Conservation (phyloP, 768 basidiomycete species). For the Austroboletus festivus region DNA sequence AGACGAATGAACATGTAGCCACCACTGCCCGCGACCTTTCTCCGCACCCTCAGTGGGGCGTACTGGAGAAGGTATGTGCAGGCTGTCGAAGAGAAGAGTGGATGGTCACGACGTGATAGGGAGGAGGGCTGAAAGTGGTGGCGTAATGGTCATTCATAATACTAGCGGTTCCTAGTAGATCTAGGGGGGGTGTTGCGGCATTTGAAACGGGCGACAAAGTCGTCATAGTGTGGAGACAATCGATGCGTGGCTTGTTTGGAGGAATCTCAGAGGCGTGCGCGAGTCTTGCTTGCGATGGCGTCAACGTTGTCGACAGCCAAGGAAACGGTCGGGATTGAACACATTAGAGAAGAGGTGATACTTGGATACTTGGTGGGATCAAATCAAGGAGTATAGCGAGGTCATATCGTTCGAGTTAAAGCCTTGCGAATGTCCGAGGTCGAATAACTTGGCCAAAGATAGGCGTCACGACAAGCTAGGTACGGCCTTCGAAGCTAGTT, state of each 20-base stretch:
- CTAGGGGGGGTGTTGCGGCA: not conserved
- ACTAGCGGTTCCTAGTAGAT: not conserved
- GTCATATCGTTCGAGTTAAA: not conserved
- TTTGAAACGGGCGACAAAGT: not conserved
- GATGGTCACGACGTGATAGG: not conserved
- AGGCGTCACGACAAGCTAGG: not conserved
- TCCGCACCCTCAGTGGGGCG: slow-evolving; percentile 18
- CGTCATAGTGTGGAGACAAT: not conserved
- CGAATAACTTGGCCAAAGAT: too few species aligned
- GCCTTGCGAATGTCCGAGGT: too few species aligned
- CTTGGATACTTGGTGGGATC: not conserved
- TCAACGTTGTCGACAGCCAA: not conserved
- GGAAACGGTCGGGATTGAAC: not conserved
- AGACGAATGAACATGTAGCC: not conserved
- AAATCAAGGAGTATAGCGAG: not conserved
- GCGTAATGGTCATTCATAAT: not conserved
- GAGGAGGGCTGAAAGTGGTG: not conserved
- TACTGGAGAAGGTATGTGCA: slow-evolving; percentile 8
- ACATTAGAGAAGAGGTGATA: not conserved
- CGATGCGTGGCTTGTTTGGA: not conserved
- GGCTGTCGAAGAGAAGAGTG: not conserved
- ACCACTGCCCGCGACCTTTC: slow-evolving; percentile 7
- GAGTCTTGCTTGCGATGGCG: slow-evolving; percentile 1
- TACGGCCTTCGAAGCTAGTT: not conserved
- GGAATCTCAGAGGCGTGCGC: not conserved